Base-by-base conservation (phyloP, 257 asterid genomes). In the Ehretia macrophylla region DNA sequence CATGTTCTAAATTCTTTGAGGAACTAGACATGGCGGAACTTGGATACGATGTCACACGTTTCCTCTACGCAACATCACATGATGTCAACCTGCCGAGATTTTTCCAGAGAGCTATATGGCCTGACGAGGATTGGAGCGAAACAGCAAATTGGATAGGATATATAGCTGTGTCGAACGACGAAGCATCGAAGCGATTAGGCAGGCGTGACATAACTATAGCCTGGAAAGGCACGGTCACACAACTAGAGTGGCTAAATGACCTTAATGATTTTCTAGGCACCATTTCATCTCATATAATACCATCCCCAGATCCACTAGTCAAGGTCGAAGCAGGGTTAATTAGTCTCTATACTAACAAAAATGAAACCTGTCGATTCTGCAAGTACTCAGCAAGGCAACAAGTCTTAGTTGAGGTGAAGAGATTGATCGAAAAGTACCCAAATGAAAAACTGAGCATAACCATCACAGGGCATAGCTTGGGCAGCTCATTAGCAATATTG, bases 81-180 rank as follows among this genome's bases (percentile, higher is more conserved):
- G 48, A n/a, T n/a, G n/a, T n/a, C 27, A 12, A 48, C 12, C 50
- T 64, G 48, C 69, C 69, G 16, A 55, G 39, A 11, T 64, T 55
- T 51, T 64, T 64, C 51, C n/a, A 11, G 4, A 45, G 22, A 32
- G 44, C 61, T 1, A 44, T 35, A 14, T 46, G 40, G 16, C 62
- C 67, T 8, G 44, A 55, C 10, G 46, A 42, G n/a, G 47, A 42
- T 42, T 68, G 72, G 67, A 68, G 57, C 23, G 51, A 48, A 8
- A n/a, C 55, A 14, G 73, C 67, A 17, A 68, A 55, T 40, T 68
- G 73, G 73, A 68, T 68, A 11, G 73, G 73, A 60, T 68, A 68
- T 47, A 58, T 54, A 4, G 67, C 73, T 1, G 67, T 68, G 1
- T 68, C 73, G 14, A 46, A 38, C 14, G 60, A 68, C 14, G 64